Evolutionary conservation across 2,329 filamentous ascomycete genomes (phyloP).

Genomic region (Hymenoscyphus occultus): DNA sequence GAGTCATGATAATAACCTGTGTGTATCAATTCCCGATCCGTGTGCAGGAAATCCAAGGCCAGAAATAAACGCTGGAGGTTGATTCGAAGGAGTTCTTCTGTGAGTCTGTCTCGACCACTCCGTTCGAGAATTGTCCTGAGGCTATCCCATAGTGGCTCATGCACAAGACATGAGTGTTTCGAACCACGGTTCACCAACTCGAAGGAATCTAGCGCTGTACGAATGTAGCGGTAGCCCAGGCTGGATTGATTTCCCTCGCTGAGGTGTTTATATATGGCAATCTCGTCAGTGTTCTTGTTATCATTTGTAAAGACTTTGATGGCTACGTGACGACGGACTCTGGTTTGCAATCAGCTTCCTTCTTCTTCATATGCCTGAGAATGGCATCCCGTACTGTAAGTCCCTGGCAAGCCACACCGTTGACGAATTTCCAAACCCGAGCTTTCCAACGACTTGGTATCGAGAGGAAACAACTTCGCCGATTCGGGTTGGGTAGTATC

Average conservation of each 20-base stretch:
- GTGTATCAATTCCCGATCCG: slow-evolving; percentile 45
- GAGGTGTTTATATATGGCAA: slow-evolving; percentile 44
- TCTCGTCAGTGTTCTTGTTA: slow-evolving; percentile 15
- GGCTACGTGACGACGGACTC: slow-evolving; percentile 17
- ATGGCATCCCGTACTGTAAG: slow-evolving; percentile 15
- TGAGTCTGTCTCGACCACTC: slow-evolving; percentile 40
- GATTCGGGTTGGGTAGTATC: slow-evolving; percentile 21
- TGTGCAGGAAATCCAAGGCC: slow-evolving; percentile 45
- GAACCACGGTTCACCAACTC: slow-evolving; percentile 37
- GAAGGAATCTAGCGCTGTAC: slow-evolving; percentile 40
- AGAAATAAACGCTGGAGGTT: slow-evolving; percentile 42
- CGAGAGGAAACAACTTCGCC: slow-evolving; percentile 20
- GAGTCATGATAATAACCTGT: slow-evolving; percentile 37
- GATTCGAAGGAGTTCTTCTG: slow-evolving; percentile 37
- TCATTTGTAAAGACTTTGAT: slow-evolving; percentile 22
- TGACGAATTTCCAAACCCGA: slow-evolving; percentile 23
- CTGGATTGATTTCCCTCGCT: slow-evolving; percentile 30
- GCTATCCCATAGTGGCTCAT: slow-evolving; percentile 45
- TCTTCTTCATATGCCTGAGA: slow-evolving; percentile 1
- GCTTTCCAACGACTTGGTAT: slow-evolving; percentile 22
- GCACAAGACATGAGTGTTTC: slow-evolving; percentile 38
- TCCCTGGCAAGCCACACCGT: slow-evolving; percentile 19
- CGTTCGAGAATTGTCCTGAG: slow-evolving; percentile 40
- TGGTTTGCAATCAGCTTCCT: slow-evolving; percentile 17
- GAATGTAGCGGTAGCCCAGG: slow-evolving; percentile 35